phyloP scores from a whole-genome alignment of 2,329 filamentous ascomycete species.

The Arthrobotrys musiformis region DNA sequence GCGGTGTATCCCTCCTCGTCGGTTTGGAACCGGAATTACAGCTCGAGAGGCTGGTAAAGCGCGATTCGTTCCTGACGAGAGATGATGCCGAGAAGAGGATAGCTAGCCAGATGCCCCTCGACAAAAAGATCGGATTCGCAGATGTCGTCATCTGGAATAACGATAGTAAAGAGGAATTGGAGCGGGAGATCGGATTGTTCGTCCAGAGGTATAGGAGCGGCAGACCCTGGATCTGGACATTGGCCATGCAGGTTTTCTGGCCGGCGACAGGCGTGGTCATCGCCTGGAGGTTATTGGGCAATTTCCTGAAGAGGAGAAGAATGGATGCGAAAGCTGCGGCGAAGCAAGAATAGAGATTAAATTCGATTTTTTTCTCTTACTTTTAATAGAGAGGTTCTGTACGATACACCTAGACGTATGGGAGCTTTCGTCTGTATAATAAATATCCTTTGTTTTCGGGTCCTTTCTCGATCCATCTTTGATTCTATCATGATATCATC shows the following conservation, averaged over 20 bases:
- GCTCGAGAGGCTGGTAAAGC: constrained; percentile 78
- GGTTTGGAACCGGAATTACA: constrained; percentile 82
- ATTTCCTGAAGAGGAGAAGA: constrained; percentile 70
- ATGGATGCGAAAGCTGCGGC: constrained; percentile 27
- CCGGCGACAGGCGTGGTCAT: constrained; percentile 77
- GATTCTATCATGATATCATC: too few species aligned
- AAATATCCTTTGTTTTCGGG: not conserved
- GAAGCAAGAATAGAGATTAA: constrained; percentile 1
- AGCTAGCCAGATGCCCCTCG: constrained; percentile 84
- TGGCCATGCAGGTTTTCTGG: constrained; percentile 75
- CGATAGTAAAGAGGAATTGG: constrained; percentile 75
- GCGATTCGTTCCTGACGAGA: constrained; percentile 79
- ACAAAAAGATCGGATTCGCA: constrained; percentile 81
- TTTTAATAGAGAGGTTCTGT: not conserved
- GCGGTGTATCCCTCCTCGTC: constrained; percentile 86
- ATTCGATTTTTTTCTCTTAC: not conserved
- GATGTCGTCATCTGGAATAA: constrained; percentile 92
- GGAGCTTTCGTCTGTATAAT: constrained; percentile 4
- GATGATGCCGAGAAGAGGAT: constrained; percentile 91
- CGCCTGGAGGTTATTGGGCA: constrained; percentile 77
- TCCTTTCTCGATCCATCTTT: not conserved
- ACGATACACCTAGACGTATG: constrained; percentile 8
- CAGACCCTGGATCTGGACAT: constrained; percentile 88
- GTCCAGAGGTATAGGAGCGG: constrained; percentile 71
- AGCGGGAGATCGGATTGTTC: constrained; percentile 73